Conservation (phyloP, 805 yeast genomes). For the Metschnikowia hibisci region DNA sequence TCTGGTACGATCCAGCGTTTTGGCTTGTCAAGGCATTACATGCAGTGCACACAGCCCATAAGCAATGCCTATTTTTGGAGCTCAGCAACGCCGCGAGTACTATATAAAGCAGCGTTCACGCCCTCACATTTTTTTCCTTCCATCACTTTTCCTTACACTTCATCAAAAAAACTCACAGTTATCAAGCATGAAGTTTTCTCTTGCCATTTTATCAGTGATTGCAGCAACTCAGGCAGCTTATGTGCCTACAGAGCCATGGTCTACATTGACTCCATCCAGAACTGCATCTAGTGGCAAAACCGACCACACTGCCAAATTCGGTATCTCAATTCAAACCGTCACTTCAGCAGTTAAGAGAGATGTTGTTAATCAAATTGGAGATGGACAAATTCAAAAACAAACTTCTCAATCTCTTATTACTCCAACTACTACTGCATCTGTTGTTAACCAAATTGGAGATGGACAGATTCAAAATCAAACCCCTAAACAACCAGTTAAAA, state of each 20-base stretch:
- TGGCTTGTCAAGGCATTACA: slow-evolving; percentile 1
- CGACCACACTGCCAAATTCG: slow-evolving; percentile 54
- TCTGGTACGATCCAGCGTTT: slow-evolving; percentile 5
- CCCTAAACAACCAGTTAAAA: slow-evolving; percentile 25
- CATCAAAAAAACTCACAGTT: not conserved
- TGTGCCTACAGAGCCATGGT: slow-evolving; percentile 65
- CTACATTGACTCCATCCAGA: slow-evolving; percentile 66
- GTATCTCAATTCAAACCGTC: slow-evolving; percentile 62
- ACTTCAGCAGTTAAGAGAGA: slow-evolving; percentile 25
- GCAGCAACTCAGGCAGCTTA: slow-evolving; percentile 56
- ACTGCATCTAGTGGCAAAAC: slow-evolving; percentile 53
- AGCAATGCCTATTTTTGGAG: slow-evolving; percentile 3
- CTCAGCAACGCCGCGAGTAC: not conserved
- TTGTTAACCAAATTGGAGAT: slow-evolving; percentile 16
- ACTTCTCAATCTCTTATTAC: slow-evolving; percentile 19
- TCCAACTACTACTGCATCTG: slow-evolving; percentile 9
- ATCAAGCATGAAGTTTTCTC: slow-evolving; percentile 13
- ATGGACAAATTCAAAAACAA: slow-evolving; percentile 10
- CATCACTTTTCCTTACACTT: not conserved
- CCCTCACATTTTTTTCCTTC: not conserved
- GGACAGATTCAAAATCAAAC: slow-evolving; percentile 18
- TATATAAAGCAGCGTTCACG: not conserved
- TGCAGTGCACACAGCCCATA: not conserved
- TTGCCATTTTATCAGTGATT: slow-evolving; percentile 33
- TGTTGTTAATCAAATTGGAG: slow-evolving; percentile 44